Base-by-base conservation (phyloP, 257 asterid genomes). In the Anisodus tanguticus region DNA sequence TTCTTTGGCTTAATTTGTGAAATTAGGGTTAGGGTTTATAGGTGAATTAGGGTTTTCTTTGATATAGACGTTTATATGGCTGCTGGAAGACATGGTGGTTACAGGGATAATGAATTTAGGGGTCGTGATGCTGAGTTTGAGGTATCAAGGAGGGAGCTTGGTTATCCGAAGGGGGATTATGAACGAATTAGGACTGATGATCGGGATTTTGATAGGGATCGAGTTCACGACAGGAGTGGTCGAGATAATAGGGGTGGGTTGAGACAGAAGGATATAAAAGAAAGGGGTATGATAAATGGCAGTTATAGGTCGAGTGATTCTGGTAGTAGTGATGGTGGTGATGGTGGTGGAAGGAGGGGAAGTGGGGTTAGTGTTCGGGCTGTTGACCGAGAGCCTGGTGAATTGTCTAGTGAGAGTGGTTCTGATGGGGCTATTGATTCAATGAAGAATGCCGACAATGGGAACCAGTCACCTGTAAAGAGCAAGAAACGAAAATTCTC, bases 331-430 rank as follows among this genome's bases (percentile, higher is more conserved):
- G 86, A 87, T 54, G 90, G 92, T 64, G 84, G 70, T 31, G 35
- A 31, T 31, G 35, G 35, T 79, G 90, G 80, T 15, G 86, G 84
- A 3, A 82, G 84, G 88, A 86, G 91, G 84, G 41, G 79, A 31
- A 31, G 35, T 59, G 90, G 85, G 53, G 17, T 58, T 87, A 51
- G 83, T 2, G 90, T 72, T 15, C 47, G 79, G 81, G 72, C 70
- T 31, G 35, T 47, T 54, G 98, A 92, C 84, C 89, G 94, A 58
- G 98, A 95, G 87, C 97, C 98, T 53, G 98, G 98, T 82, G 98
- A 95, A 88, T 86, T 95, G 87, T 93, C 94, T 58, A 90, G 98
- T 62, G 98, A 92, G 59, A 87, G 91, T 87, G 95, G 95, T 12
- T 95, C 98, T 88, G 97, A 92, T 86, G 97, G 87, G 77, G 91